Evolutionary conservation across 106 monocot genomes (phyloP), one percentile per base, ranked within the genome.

Genomic region (Dioscorea zingiberensis): DNA sequence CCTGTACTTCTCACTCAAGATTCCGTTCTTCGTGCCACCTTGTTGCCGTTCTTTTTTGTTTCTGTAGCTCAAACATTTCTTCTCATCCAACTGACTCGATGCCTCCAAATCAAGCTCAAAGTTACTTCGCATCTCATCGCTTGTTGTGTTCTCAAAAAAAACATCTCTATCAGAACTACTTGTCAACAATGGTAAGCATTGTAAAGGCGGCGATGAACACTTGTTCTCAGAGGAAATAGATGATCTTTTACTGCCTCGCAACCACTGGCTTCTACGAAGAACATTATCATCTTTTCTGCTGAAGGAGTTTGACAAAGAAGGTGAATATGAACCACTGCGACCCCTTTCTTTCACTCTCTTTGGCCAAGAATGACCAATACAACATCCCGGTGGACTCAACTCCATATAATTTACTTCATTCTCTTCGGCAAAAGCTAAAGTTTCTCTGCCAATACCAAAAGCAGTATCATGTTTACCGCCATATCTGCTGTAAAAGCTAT

Each of bases 1-100:
- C 26, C 59, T 75, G 56, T 83, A 81, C 58, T 83, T 86, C 21
- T 74, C 59, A 51, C 66, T 83, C 68, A 90, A 85, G 58, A 80
- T 73, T 80, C 61, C 71, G 0, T 72, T 25, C 47, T 78, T 54
- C 9, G 44, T 9, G 25, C n/a, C 11, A 6, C 5, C 17, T 18
- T 28, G 22, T 44, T 75, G 59, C 29, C 11, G 8, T 49, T 3
- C 54, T 55, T 60, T 66, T 54, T 71, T 59, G 59, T 53, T 72
- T 67, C 54, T 62, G 51, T 45, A 62, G 25, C 0, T 55, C 57
- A 66, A 72, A 71, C 78, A 72, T 72, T 54, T 78, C 18, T 12
- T 60, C 56, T 47, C 72, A 67, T 78, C 62, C 53, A 78, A 72
- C 19, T 57, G 49, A 48, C 55, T 78, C 10, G 60, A 30, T 16